Evolutionary conservation across 169 alveolate species (phyloP), one percentile per base, ranked within the genome.

Genomic region (Cryptosporidium parvum): DNA sequence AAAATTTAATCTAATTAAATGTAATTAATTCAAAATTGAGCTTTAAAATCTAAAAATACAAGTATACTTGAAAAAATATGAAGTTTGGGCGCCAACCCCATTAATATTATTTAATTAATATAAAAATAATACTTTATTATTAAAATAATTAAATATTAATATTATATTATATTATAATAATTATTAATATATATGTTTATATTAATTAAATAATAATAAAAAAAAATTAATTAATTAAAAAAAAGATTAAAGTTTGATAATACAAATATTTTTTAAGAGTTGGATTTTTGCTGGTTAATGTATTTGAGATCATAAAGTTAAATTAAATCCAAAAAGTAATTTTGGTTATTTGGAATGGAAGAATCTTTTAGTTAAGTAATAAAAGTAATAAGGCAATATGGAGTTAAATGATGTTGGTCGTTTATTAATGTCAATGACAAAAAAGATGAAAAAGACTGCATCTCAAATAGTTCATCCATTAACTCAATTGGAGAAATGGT

Each of bases 401-500:
- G 89, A 71, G 68, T 58, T 85, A 26, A 71, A 62, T 65, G 89
- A 80, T 37, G 89, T 80, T 33, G 85, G 87, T 12, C 91, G 73
- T 62, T 70, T 53, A 29, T 58, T 68, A 45, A 44, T 52, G 14
- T 70, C 84, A 39, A 68, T 86, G 93, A 62, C 91, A 71, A 70
- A 69, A 89, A 75, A 84, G 91, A 45, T 92, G 72, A 56, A 70
- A 52, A 73, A 67, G 62, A 71, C 80, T 23, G 67, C 89, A 35
- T 68, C 86, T 5, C 93, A 91, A 80, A 39, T 80, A 21, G 71
- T 85, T 23, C 86, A 85, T 39, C 85, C 84, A 29, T 91, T 89
- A 69, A 86, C 93, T 18, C 95, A 94, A 18, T 70, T 93, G 39
- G 96, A 94, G 86, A 86, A 92, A 86, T 72, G 86, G 59, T 92